These are phyloP conservation scores for Acephala macrosclerotiorum DNA, from an alignment of 2,329 filamentous ascomycete species.

Conservation along the genomic window DNA sequence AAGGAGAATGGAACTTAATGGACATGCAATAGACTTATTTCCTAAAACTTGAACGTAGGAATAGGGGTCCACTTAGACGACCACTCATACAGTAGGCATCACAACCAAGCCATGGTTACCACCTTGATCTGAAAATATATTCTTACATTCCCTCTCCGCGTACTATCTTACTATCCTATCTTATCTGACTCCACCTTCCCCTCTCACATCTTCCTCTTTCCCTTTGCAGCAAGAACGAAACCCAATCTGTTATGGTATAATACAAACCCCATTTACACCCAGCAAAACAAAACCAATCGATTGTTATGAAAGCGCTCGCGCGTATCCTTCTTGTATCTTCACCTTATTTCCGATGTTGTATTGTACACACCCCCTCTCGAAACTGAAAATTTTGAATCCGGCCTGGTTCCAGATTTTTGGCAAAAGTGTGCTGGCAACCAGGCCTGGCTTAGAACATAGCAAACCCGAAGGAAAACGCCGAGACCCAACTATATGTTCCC, in stretches of 20 bases:
- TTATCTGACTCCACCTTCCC: not conserved
- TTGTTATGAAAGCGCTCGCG: not conserved
- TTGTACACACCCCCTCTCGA: not conserved
- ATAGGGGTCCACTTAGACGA: too few relatives aligned
- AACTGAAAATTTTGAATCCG: not conserved
- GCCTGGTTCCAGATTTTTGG: not conserved
- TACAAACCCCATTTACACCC: not conserved
- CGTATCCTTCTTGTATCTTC: not conserved
- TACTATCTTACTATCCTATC: too few relatives aligned
- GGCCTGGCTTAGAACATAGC: not conserved
- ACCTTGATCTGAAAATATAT: too few relatives aligned
- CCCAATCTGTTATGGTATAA: not conserved
- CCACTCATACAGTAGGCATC: too few relatives aligned
- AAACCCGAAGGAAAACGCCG: too few relatives aligned
- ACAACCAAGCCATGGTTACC: too few relatives aligned
- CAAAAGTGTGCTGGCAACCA: not conserved
- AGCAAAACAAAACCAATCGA: not conserved
- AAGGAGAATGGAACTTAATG: too few relatives aligned
- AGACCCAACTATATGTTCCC: not conserved
- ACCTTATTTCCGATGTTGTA: not conserved
- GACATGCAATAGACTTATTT: too few relatives aligned
- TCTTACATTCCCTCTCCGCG: too few relatives aligned
- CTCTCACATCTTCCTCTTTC: not conserved
- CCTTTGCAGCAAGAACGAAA: not conserved
- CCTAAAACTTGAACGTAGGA: too few relatives aligned